Conservation (phyloP, 2,329 filamentous ascomycete species). For the Periglandula ipomoeae region DNA sequence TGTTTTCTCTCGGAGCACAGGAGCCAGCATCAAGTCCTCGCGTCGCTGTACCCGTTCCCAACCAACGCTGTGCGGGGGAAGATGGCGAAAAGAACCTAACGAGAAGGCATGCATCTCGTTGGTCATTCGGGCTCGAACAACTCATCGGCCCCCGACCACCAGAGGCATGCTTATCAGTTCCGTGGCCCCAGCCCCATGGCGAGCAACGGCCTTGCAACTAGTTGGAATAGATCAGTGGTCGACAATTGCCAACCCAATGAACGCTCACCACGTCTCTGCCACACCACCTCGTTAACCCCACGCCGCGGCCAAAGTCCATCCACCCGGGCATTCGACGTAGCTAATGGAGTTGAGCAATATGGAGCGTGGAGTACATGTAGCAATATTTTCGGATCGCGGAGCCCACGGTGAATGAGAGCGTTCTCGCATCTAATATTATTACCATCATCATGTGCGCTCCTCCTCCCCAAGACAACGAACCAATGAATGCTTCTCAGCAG, state of each 20-base stretch:
- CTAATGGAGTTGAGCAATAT: not conserved
- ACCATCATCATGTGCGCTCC: not conserved
- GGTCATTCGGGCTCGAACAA: slow-evolving; percentile 3
- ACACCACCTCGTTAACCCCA: slow-evolving; percentile 16
- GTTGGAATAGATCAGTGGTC: not conserved
- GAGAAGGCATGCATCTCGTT: not conserved
- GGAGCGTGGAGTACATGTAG: not conserved
- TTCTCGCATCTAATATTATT: not conserved
- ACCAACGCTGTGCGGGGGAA: not conserved
- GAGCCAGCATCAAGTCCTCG: not conserved
- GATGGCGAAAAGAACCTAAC: not conserved
- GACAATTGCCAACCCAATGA: slow-evolving; percentile 22
- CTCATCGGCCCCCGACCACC: slow-evolving; percentile 1
- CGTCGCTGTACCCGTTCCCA: not conserved
- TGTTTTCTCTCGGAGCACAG: not conserved
- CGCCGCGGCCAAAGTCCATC: slow-evolving; percentile 16
- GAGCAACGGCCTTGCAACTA: slow-evolving; percentile 1
- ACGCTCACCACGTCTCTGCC: slow-evolving; percentile 26
- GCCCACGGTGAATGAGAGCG: slow-evolving; percentile 2
- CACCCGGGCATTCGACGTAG: not conserved
- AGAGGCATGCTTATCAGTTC: slow-evolving; percentile 6
- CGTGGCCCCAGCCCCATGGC: slow-evolving; percentile 3
- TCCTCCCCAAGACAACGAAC: not conserved
- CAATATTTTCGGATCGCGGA: slow-evolving; percentile 8
- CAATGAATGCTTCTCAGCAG: not conserved